A percentile compares a stretch with the other conserved stretches of the same genome.
phyloP scores from a whole-genome alignment of 495 filamentous ascomycete genomes.

The Aspergillus panamensis region DNA sequence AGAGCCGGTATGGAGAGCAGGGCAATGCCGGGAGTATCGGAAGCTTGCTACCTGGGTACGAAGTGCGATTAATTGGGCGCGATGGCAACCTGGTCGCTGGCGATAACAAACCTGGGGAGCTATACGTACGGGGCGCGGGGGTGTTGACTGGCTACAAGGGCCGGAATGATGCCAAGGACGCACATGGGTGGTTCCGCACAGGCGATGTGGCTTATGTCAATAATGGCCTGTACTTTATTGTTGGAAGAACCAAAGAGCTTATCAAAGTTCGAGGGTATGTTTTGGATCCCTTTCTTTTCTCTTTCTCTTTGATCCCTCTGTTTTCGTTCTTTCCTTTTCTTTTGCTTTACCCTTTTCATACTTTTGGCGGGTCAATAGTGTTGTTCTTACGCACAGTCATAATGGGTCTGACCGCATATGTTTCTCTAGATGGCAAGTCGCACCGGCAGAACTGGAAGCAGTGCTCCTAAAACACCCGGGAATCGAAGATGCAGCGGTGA shows the following conservation, averaged over 20 bases:
- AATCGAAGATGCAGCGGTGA: constrained; percentile 72
- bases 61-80: constrained; percentile 52
- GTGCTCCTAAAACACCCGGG: constrained; percentile 66
- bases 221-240: constrained; percentile 59
- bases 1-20: constrained; percentile 44
- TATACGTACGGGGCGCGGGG: constrained; percentile 47
- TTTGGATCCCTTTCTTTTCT: not conserved
- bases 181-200: constrained; percentile 71
- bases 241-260: constrained; percentile 74
- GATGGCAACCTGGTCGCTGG: constrained; percentile 46
- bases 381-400: not conserved
- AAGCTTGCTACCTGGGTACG: constrained; percentile 61
- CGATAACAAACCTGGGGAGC: constrained; percentile 51
- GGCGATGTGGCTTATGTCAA: constrained; percentile 69
- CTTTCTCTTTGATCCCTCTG: not conserved
- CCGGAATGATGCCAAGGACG: constrained; percentile 37
- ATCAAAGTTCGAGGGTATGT: constrained; percentile 64
- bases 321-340: constrained; percentile 1
- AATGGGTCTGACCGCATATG: not conserved
- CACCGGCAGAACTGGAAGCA: constrained; percentile 81
- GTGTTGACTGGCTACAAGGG: constrained; percentile 40
- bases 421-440: constrained; percentile 60
- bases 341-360: constrained; percentile 7
- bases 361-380: not conserved
- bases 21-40: constrained; percentile 57